Conservation (phyloP, 2,329 filamentous ascomycete species). For the Trichoderma atroviride region DNA sequence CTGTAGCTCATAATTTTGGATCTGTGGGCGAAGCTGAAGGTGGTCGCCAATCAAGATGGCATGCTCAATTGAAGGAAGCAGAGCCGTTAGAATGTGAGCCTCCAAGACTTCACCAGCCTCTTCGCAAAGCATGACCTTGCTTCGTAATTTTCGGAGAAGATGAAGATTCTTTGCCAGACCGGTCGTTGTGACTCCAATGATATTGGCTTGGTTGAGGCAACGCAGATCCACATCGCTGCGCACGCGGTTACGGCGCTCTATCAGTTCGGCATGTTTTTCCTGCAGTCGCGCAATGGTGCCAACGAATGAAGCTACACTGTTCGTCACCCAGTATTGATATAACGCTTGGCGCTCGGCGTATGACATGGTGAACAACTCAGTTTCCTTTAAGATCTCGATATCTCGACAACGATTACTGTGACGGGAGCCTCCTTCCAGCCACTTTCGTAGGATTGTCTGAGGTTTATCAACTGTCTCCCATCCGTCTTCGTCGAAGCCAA, state of each 20-base stretch:
- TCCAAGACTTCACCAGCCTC: constrained; percentile 72
- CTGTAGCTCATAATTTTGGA: constrained; percentile 58
- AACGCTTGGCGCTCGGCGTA: constrained; percentile 19
- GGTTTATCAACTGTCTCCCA: constrained; percentile 6
- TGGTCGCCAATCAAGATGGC: constrained; percentile 66
- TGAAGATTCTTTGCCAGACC: constrained; percentile 57
- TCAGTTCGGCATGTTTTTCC: constrained; percentile 3
- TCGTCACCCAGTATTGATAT: constrained; percentile 22
- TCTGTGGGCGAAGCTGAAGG: constrained; percentile 60
- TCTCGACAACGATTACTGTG: neutral
- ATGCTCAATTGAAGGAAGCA: constrained; percentile 64
- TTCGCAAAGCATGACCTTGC: constrained; percentile 66
- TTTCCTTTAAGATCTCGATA: neutral
- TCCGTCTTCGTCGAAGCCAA: constrained; percentile 14
- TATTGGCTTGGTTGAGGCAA: constrained; percentile 43
- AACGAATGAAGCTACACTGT: neutral
- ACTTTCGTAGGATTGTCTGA: neutral
- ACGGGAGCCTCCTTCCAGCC: constrained; percentile 8
- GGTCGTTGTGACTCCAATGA: constrained; percentile 54
- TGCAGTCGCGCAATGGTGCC: neutral
- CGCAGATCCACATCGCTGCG: constrained; percentile 32
- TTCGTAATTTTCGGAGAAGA: constrained; percentile 53
- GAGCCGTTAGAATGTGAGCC: constrained; percentile 60
- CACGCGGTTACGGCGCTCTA: constrained; percentile 25
- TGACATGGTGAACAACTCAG: constrained; percentile 15